A percentile compares a stretch with the other conserved stretches of the same genome.
Evolutionary conservation across 257 asterid genomes (phyloP).

Genomic region (Pogostemon cablin): DNA sequence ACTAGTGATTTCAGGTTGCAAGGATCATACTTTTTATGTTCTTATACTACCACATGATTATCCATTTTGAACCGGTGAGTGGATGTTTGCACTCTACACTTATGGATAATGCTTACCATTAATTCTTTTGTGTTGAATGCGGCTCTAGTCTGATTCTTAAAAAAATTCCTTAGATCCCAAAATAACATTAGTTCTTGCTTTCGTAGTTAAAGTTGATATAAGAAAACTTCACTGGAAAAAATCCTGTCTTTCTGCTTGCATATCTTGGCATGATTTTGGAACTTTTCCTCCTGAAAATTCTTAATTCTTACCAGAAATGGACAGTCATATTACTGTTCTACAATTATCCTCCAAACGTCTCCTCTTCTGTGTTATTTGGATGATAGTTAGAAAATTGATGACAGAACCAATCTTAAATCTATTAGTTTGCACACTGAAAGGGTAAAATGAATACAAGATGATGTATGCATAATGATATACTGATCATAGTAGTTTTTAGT

Average conservation of each 20-base stretch:
- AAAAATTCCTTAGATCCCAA: not conserved
- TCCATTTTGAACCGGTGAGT: constrained; percentile 85
- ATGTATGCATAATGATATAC: not conserved
- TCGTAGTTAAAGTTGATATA: constrained; percentile 10
- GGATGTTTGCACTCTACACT: constrained; percentile 2
- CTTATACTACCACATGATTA: constrained; percentile 76
- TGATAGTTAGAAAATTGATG: not conserved
- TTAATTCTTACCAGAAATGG: not conserved
- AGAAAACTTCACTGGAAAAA: not conserved
- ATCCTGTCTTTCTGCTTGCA: constrained; percentile 2
- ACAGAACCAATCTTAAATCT: not conserved
- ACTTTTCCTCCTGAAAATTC: not conserved
- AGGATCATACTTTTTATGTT: constrained; percentile 69
- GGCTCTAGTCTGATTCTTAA: not conserved
- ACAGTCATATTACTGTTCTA: not conserved
- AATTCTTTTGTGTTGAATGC: not conserved
- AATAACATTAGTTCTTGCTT: not conserved
- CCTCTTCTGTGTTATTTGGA: not conserved
- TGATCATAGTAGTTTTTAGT: not conserved
- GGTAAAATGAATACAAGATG: not conserved
- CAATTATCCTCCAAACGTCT: not conserved
- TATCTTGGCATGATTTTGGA: not conserved
- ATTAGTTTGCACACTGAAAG: constrained; percentile 4
- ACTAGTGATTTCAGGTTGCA: constrained; percentile 67
- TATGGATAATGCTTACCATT: not conserved